Evolutionary conservation across 805 yeast genomes (phyloP).

Genomic region (Candida montana): DNA sequence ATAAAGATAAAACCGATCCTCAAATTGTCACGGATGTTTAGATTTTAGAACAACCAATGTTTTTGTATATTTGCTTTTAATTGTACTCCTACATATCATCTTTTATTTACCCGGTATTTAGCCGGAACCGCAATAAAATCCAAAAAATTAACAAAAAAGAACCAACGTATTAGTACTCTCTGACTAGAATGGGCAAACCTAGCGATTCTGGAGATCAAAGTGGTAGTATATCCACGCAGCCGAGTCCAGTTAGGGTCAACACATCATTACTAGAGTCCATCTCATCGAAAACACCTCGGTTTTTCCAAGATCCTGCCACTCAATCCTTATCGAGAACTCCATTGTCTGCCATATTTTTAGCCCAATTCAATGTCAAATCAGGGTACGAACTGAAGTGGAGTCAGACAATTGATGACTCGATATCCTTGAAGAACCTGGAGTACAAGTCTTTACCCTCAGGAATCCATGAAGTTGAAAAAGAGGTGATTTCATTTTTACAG

Average conservation of each 20-base stretch:
- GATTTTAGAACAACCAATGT: too few species aligned
- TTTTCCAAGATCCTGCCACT: constrained; percentile 6
- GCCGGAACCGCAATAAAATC: too few species aligned
- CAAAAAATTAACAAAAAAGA: too few species aligned
- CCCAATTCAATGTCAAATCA: constrained; percentile 45
- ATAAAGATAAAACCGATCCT: neutral
- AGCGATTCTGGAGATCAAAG: neutral
- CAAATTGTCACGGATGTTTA: too few species aligned
- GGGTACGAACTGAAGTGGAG: constrained; percentile 48
- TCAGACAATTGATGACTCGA: constrained; percentile 23
- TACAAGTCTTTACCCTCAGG: constrained; percentile 69
- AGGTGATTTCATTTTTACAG: constrained; percentile 48
- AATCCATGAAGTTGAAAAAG: constrained; percentile 45
- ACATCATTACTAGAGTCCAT: neutral
- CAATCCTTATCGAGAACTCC: constrained; percentile 22
- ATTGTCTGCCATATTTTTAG: constrained; percentile 39
- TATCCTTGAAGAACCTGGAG: constrained; percentile 43
- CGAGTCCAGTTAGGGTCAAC: neutral
- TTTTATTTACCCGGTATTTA: too few species aligned
- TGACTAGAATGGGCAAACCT: neutral
- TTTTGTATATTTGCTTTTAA: too few species aligned
- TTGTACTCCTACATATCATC: too few species aligned
- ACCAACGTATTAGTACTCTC: too few species aligned
- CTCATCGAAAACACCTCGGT: constrained; percentile 4
- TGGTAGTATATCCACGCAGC: neutral